Evolutionary conservation across 495 filamentous ascomycete genomes (phyloP), one percentile per base, ranked within the genome.

Genomic region (Penicillium parvum): DNA sequence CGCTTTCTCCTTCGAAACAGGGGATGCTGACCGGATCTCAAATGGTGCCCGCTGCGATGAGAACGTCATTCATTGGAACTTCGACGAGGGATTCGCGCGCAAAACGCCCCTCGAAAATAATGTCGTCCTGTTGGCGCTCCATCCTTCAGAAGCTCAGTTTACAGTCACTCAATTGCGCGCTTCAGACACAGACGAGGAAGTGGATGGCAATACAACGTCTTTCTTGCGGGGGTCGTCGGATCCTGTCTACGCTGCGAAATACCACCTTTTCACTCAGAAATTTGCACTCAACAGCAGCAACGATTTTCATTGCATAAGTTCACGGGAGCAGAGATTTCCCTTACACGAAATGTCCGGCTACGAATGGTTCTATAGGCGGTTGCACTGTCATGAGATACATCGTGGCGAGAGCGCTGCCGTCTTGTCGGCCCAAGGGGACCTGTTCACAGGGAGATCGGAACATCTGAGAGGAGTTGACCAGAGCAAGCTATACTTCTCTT

Each of bases 21-120:
- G 53, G 52, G 26, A 25, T 50, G n/a, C 43, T 38, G 6, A 35
- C 40, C 19, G 53, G 50, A 18, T 17, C 21, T 12, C 53, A 52
- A 6, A 29, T 65, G 4, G 45, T 50, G 4, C 12, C 64, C 10
- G 34, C 42, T 12, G 54, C 3, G 32, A 21, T 9, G 42, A 43
- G 3, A 43, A 28, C 12, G 14, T 61, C 23, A 40, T 64, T 6
- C 52, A 64, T 21, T 64, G 57, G 52, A 37, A 53, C 16, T 40
- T 58, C 19, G 22, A 44, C 5, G 40, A 53, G 5, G 43, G 43
- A 3, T 19, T 37, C 7, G 32, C 52, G 37, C 61, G 52, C 9
- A 45, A 29, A 0, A 28, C 61, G 14, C 23, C 19, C 2, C 21
- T 47, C 12, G 37, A 22, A 14, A 16, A n/a, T n/a, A 9, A 11